Base-by-base conservation (phyloP, 139 green algal genomes). In the Asterochloris erici region DNA sequence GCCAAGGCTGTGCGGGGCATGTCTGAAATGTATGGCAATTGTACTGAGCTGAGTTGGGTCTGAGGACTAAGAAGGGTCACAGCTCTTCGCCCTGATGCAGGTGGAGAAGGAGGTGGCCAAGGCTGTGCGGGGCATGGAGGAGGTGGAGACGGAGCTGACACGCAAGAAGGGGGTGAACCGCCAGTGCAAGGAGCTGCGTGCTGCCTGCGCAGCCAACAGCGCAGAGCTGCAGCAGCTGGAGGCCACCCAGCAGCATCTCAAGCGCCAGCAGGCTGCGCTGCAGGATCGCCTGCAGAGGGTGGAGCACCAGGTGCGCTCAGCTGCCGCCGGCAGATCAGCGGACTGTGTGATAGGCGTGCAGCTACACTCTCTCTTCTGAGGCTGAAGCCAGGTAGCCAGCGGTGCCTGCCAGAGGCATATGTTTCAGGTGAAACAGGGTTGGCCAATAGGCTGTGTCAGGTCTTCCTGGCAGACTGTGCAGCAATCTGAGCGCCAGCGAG, bases 101-200 rank as follows among this genome's bases (percentile, higher is more conserved):
- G 90, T 93, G 66, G 92, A 95, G 66, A 88, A 90, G 61, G 90
- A 96, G 61, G 85, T 95, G 74, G 64, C 19, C 24, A 91, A 91
- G 73, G 90, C 89, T 19, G 83, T 91, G n/a, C 85, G 79, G n/a
- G 71, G 91, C 70, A 86, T 94, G 90, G 88, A 93, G 79, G 91
- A 90, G 70, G 81, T 94, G 77, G 91, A 94, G 74, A 77, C 68
- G 0, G 89, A 88, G 28, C 82, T 95, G 11, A 81, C 63, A 0
- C 82, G 82, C n/a, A 96, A 96, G 88, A 95, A 94, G 90, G 90
- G 91, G 61, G 88, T 91, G 19, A 90, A 83, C 9, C 87, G 88
- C 63, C 81, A 88, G 70, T 87, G 90, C n/a, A 80, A 91, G 84
- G 85, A 85, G 60, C 85, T 90, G 76, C 63, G 86, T 9, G 61